These are phyloP conservation scores for Pseudofabraea citricarpa DNA, from an alignment of 2,329 filamentous ascomycete genomes.

Conservation along the genomic window DNA sequence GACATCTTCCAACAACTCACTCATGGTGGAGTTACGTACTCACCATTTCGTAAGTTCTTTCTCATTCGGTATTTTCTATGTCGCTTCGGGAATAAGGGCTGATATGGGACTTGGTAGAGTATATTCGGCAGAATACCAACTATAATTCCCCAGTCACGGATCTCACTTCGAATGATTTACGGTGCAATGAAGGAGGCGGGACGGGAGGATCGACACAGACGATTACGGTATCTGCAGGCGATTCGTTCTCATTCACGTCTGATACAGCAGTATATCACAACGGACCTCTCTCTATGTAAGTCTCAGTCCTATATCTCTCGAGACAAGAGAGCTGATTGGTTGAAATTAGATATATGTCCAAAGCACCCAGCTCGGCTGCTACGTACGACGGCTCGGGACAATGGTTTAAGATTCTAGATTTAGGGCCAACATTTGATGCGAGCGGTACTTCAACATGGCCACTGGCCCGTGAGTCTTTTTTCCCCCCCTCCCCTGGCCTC, in stretches of 20 bases:
- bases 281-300: slow-evolving; percentile 28
- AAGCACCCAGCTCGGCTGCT: slow-evolving; percentile 27
- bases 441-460: slow-evolving; percentile 18
- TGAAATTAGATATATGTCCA: no score
- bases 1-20: slow-evolving; percentile 2
- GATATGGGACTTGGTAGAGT: no score
- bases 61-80: no score
- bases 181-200: slow-evolving; percentile 39
- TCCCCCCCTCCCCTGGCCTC: no score
- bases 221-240: slow-evolving; percentile 29
- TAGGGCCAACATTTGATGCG: slow-evolving; percentile 26
- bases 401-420: slow-evolving; percentile 33
- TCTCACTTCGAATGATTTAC: slow-evolving; percentile 37
- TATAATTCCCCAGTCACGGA: slow-evolving; percentile 49
- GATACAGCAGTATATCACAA: slow-evolving; percentile 33
- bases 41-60: no score
- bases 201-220: slow-evolving; percentile 13
- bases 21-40: no score
- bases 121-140: slow-evolving; percentile 38
- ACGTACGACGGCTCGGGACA: slow-evolving; percentile 30
- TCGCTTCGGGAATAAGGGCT: no score
- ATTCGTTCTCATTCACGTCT: slow-evolving; percentile 40
- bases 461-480: slow-evolving; percentile 18
- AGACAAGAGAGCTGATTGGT: no score
- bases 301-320: no score